Evolutionary conservation across 495 filamentous ascomycete species (phyloP).

Genomic region (Thozetella sp.): DNA sequence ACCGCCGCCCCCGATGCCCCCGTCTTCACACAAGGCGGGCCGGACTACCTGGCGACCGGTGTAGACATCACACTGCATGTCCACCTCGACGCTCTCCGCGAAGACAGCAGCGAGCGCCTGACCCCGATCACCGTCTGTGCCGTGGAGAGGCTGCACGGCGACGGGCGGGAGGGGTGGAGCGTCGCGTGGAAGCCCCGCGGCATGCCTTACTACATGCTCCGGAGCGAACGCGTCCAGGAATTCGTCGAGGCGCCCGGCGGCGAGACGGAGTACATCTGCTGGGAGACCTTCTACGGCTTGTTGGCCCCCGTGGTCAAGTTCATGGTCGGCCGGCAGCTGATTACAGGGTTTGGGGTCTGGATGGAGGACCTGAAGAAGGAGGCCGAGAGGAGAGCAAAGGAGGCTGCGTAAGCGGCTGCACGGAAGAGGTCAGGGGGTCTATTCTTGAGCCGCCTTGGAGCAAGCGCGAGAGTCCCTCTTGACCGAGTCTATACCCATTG

Average conservation of each 20-base stretch:
- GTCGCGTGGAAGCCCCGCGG: slow-evolving; percentile 27
- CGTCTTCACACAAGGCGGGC: background rate
- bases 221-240: slow-evolving; percentile 38
- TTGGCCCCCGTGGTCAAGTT: slow-evolving; percentile 24
- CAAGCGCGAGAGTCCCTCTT: no score
- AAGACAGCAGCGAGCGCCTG: slow-evolving; percentile 3
- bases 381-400: slow-evolving; percentile 20
- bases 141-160: slow-evolving; percentile 26
- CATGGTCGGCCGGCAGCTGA: slow-evolving; percentile 17
- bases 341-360: slow-evolving; percentile 29
- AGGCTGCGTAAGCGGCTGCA: background rate
- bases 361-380: slow-evolving; percentile 27
- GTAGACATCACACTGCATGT: slow-evolving; percentile 33
- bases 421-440: background rate
- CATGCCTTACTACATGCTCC: slow-evolving; percentile 24
- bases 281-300: slow-evolving; percentile 41
- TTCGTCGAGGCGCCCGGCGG: slow-evolving; percentile 21
- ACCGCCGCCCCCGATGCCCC: background rate
- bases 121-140: slow-evolving; percentile 23
- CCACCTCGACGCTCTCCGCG: slow-evolving; percentile 17
- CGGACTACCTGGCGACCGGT: slow-evolving; percentile 17
- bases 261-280: slow-evolving; percentile 26
- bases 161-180: slow-evolving; percentile 21
- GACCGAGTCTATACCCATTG: no score
- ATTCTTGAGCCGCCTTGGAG: no score